These are phyloP conservation scores for Penicillium steckii DNA, from an alignment of 495 filamentous ascomycete genomes.

Conservation along the genomic window DNA sequence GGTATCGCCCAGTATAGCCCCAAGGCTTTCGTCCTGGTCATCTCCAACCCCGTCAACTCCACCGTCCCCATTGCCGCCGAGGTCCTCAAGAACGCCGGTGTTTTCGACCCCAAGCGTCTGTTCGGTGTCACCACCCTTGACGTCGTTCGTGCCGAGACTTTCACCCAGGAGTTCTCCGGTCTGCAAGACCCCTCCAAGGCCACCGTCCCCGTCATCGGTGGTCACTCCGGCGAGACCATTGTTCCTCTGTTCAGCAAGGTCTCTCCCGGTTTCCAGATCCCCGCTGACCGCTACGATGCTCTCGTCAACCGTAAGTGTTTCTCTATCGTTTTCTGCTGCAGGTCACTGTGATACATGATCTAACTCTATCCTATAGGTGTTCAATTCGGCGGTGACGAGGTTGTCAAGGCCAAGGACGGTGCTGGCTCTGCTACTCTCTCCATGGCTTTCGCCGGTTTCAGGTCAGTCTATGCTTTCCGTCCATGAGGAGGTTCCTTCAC, in stretches of 20 bases:
- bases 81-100: constrained; percentile 85
- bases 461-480: constrained; percentile 50
- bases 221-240: constrained; percentile 96
- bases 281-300: constrained; percentile 79
- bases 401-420: constrained; percentile 97
- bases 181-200: constrained; percentile 77
- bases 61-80: constrained; percentile 98
- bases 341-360: neutral
- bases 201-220: constrained; percentile 88
- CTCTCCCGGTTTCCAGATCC: constrained; percentile 74
- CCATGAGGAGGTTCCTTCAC: no score
- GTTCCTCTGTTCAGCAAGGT: constrained; percentile 95
- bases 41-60: constrained; percentile 99
- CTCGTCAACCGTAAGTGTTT: constrained; percentile 83
- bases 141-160: constrained; percentile 96
- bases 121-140: constrained; percentile 98
- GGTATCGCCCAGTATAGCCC: constrained; percentile 82
- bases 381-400: constrained; percentile 98
- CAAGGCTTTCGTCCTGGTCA: constrained; percentile 91
- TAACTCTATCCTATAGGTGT: constrained; percentile 56
- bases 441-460: constrained; percentile 96
- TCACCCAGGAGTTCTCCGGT: constrained; percentile 82
- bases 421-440: constrained; percentile 92
- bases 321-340: neutral
- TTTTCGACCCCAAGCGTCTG: constrained; percentile 89